phyloP scores from a whole-genome alignment of 805 yeast genomes.

The Kluyveromyces starmeri region DNA sequence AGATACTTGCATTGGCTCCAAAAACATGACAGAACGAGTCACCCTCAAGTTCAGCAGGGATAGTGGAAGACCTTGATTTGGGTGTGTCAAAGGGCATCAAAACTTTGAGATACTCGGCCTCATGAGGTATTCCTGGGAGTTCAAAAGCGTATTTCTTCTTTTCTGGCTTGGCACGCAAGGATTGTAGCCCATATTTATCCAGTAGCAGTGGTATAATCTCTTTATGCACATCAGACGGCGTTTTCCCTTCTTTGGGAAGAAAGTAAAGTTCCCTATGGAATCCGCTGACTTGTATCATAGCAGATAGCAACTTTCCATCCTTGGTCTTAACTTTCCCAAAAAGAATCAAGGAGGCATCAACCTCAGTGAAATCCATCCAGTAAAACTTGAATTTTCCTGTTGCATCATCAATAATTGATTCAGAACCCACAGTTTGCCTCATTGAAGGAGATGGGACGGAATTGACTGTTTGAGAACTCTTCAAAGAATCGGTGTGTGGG shows the following conservation, averaged over 20 bases:
- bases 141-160: constrained; percentile 84
- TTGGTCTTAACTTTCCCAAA: constrained; percentile 71
- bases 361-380: constrained; percentile 86
- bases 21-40: constrained; percentile 70
- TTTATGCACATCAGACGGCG: constrained; percentile 61
- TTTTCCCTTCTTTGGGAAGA: constrained; percentile 55
- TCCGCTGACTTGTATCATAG: constrained; percentile 66
- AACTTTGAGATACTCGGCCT: constrained; percentile 71
- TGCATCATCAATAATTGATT: constrained; percentile 31
- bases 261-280: constrained; percentile 65
- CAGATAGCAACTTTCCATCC: constrained; percentile 55
- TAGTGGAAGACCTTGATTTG: constrained; percentile 36
- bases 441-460: not conserved
- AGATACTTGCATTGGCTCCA: constrained; percentile 64
- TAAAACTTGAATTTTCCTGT: constrained; percentile 57
- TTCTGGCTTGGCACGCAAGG: constrained; percentile 62
- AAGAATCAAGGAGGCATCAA: constrained; percentile 55
- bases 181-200: constrained; percentile 51
- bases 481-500: constrained; percentile 11
- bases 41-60: constrained; percentile 64
- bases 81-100: constrained; percentile 66
- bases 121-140: constrained; percentile 61
- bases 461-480: not conserved
- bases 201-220: constrained; percentile 64
- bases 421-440: constrained; percentile 16